phyloP scores from a whole-genome alignment of 129 eudicot species.

The Ambrosia artemisiifolia region DNA sequence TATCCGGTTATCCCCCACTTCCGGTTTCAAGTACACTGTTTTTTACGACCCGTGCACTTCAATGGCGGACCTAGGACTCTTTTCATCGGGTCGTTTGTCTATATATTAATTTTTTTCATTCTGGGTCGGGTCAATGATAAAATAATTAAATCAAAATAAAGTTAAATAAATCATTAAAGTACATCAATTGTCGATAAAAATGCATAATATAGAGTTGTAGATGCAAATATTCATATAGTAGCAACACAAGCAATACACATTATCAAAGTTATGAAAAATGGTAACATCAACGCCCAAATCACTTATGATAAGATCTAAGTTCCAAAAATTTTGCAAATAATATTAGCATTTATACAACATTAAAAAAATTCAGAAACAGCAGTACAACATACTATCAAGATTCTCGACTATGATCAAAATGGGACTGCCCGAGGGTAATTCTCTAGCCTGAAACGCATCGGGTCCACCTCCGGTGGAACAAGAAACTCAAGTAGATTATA shows the following conservation, averaged over 20 bases:
- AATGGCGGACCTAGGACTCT: too few species aligned
- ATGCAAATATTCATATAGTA: too few species aligned
- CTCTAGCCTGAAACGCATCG: slow-evolving; percentile 12
- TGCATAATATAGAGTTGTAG: too few species aligned
- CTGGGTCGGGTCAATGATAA: too few species aligned
- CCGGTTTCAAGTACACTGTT: neutral
- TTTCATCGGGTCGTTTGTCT: too few species aligned
- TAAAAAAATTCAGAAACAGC: slow-evolving; percentile 1
- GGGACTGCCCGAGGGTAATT: neutral
- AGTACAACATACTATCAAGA: slow-evolving; percentile 33
- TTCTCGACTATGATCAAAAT: slow-evolving; percentile 8
- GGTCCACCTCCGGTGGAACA: neutral
- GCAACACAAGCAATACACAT: too few species aligned
- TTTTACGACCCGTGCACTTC: neutral
- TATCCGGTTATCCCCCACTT: neutral
- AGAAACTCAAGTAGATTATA: slow-evolving; percentile 33
- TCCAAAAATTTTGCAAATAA: slow-evolving; percentile 1
- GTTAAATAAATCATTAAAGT: too few species aligned
- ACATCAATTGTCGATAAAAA: too few species aligned
- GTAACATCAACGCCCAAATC: neutral
- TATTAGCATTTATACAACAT: slow-evolving; percentile 8
- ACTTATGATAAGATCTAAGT: neutral
- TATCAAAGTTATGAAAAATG: too few species aligned
- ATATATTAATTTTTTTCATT: too few species aligned
- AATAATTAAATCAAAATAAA: too few species aligned